phyloP scores from a whole-genome alignment of 2,329 filamentous ascomycete species.

The Phaeosphaeria sp. region DNA sequence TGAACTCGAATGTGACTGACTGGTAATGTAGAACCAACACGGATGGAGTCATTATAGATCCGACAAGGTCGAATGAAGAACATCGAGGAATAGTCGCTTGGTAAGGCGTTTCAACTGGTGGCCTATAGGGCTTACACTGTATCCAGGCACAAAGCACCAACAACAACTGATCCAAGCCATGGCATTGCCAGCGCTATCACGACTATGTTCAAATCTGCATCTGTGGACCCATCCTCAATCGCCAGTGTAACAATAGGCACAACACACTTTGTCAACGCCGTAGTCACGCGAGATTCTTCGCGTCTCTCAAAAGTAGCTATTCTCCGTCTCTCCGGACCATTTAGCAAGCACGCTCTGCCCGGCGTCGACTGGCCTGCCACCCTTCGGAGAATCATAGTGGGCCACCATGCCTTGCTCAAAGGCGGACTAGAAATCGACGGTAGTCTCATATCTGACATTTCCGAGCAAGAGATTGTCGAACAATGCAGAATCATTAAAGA shows the following conservation, averaged over 20 bases:
- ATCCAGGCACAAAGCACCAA: slow-evolving; percentile 47
- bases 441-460: slow-evolving; percentile 51
- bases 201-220: slow-evolving; percentile 43
- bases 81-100: slow-evolving; percentile 44
- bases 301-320: slow-evolving; percentile 61
- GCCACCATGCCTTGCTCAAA: slow-evolving; percentile 54
- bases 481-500: slow-evolving; percentile 54
- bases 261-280: slow-evolving; percentile 60
- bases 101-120: slow-evolving; percentile 20
- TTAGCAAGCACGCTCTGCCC: slow-evolving; percentile 57
- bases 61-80: slow-evolving; percentile 30
- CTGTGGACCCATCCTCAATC: slow-evolving; percentile 40
- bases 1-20: background rate
- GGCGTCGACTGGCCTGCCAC: slow-evolving; percentile 58
- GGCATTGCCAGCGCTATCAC: slow-evolving; percentile 45
- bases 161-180: slow-evolving; percentile 46
- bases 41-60: slow-evolving; percentile 46
- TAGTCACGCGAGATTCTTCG: slow-evolving; percentile 57
- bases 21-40: slow-evolving; percentile 39
- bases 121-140: background rate
- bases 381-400: slow-evolving; percentile 55
- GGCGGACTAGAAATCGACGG: slow-evolving; percentile 60
- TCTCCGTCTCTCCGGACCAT: slow-evolving; percentile 57
- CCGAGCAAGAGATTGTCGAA: slow-evolving; percentile 53
- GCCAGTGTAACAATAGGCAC: slow-evolving; percentile 59